Base-by-base conservation (phyloP, 805 yeast species). In the Teunomyces stri region DNA sequence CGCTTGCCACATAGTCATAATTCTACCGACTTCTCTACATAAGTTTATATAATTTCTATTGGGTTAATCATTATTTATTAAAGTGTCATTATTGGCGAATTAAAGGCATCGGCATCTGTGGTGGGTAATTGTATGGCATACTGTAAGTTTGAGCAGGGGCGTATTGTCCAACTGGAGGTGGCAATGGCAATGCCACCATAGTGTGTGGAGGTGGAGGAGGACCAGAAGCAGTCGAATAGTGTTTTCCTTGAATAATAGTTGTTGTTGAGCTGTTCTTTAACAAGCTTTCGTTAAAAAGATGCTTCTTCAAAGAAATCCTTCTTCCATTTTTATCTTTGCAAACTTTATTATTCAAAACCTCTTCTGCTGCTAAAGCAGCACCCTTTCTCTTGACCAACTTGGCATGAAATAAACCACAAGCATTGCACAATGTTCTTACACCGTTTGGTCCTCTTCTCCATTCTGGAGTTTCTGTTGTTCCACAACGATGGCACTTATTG, bases 381-480 rank as follows among this genome's bases (percentile, higher is more conserved):
- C 66, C 66, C 42, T 61, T 61, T 18, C 63, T 51, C 50, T 61
- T 62, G 30, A 62, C 66, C 47, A 70, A 59, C 47, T 70, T 70
- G 31, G 76, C 75, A 49, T 70, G 76, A 52, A 65, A 70, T 41
- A 70, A 64, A 0, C 76, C 76, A 54, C 76, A 70, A 0, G 76
- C 76, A 49, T 70, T 70, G 50, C 76, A 70, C 37, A 70, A 59
- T 0, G 76, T 70, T n/a, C 75, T 56, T n/a, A 69, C 72, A 1
- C 76, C 76, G 39, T 69, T 68, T 9, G 76, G 76, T 3, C 76
- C 76, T 39, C 75, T 57, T 45, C 76, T 57, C 76, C 76, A 70
- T 53, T 70, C 76, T 5, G 75, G 76, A 1, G 76, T 70, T 48
- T 72, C 76, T 1, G 75, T 71, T 30, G 76, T 72, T 12, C 76